Evolutionary conservation across 768 basidiomycete genomes (phyloP), one percentile per base, ranked within the genome.

Genomic region (Strobilomyces dryophilus): DNA sequence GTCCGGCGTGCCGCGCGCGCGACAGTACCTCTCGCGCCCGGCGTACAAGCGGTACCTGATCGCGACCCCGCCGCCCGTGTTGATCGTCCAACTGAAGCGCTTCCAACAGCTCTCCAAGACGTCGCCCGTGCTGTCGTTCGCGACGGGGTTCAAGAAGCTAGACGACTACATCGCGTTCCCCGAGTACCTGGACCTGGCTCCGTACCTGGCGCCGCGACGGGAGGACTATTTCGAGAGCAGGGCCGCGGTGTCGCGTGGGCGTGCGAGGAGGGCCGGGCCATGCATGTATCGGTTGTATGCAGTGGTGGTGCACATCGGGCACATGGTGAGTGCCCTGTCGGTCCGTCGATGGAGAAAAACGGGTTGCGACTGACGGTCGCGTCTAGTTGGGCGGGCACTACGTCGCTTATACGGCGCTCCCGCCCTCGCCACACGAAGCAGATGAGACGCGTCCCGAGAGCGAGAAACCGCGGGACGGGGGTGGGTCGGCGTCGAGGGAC

Each of bases 31-130:
- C 44, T 78, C 89, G 71, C 83, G 91, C 2, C 79, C 89, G 1
- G 92, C 92, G 5, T 93, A 92, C 74, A 98, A 98, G 71, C 89
- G 95, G 12, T 98, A 97, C 70, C 84, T 98, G 54, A 89, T 98
- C 67, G 82, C 85, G 15, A 78, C 77, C 0, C 85, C 89, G 2
- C 95, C 95, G 0, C 91, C 93, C 0, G 79, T 97, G 31, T 81
- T 98, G 52, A 89, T 95, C 47, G 81, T 98, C 54, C 95, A 98
- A 61, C 79, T 97, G 46, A 98, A 98, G 73, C 81, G 95, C 43
- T 98, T 98, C 72, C 92, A 95, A 70, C 93, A 95, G 64, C 77
- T 85, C 8, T 74, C 76, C 37, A 87, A 85, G 71, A 76, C 77
- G 47, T 76, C 81, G 47, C 76, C 81, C 5, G 69, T 82, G 52